Evolutionary conservation across 257 asterid species (phyloP), one percentile per base, ranked within the genome.

Genomic region (Scutellaria minor): DNA sequence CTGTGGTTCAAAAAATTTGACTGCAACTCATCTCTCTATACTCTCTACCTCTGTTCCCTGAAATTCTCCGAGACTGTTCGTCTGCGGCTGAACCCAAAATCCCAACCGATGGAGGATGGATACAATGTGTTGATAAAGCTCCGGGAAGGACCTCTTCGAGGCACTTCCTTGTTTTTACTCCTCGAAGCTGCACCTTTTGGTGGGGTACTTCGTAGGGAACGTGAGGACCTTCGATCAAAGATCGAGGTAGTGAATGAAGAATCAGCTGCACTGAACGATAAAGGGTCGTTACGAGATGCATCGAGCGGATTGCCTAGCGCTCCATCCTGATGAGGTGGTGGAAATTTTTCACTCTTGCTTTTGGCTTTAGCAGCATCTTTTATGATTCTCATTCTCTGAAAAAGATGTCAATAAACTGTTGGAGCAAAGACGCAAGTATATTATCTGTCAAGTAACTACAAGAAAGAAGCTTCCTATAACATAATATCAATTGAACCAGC

Each of bases 271-370:
- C 74, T 67, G 50, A 92, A 86, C 4, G 96, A 89, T 50, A 79
- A 46, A 14, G 94, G 85, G 40, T 83, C 86, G 9, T 75, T 83
- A 44, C 76, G 85, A 11, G 88, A 79, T 64, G 76, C 56, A 50
- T 83, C 82, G 3, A 75, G 82, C 14, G 78, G 86, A 78, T 89
- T 72, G 54, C 96, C 95, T 9, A 85, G 85, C 12, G 87, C 88
- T 58, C 85, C 98, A 78, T 93, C 98, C 69, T 87, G 88, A 76
- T 93, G 98, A 6, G 98, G 98, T 0, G 98, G 97, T 9, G 98
- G 98, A 31, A 93, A 93, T 81, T 93, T 90, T 65, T 89, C 96
- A 7, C 96, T 93, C 81, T 85, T 93, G 85, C 96, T 89, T 86
- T 76, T 86, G 8, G 84, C 83, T 61, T 83, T 84, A 11, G 83